Conservation (phyloP, 176 grass and related monocot species). For the Echinochloa phyllopogon region DNA sequence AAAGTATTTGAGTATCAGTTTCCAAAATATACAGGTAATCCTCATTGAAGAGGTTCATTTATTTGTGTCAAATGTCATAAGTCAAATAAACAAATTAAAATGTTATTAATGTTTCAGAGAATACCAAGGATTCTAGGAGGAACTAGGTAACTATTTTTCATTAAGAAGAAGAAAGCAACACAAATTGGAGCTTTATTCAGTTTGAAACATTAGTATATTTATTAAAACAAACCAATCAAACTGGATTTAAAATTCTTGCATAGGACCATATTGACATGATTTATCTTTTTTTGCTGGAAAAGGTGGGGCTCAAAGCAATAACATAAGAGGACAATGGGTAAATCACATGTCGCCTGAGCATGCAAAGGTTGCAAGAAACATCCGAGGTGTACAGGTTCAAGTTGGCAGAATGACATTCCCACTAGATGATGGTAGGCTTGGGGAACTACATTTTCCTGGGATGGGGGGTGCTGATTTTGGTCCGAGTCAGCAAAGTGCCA, state of each 20-base stretch:
- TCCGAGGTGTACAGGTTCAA: constrained; percentile 76
- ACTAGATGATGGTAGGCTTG: constrained; percentile 90
- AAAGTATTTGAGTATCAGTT: constrained; percentile 80
- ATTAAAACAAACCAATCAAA: constrained; percentile 7
- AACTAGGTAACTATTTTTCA: background rate
- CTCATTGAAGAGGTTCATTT: constrained; percentile 30
- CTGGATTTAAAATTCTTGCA: background rate
- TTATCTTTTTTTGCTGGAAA: constrained; percentile 45
- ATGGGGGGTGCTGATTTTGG: constrained; percentile 69
- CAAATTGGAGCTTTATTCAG: background rate
- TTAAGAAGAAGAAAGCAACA: background rate
- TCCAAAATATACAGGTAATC: constrained; percentile 60
- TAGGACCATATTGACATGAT: constrained; percentile 23
- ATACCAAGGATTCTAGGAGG: background rate
- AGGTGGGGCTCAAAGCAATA: constrained; percentile 66
- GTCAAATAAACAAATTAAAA: constrained; percentile 20
- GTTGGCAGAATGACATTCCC: constrained; percentile 73
- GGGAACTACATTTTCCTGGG: constrained; percentile 86
- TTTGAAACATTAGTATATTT: constrained; percentile 2
- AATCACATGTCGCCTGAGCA: constrained; percentile 77
- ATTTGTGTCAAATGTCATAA: constrained; percentile 1
- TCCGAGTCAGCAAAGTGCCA: constrained; percentile 56
- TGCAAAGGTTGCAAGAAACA: constrained; percentile 71
- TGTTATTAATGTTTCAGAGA: background rate
- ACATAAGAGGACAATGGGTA: constrained; percentile 69